These are phyloP conservation scores for Arctium minus DNA, from an alignment of 129 eudicot genomes.

Conservation along the genomic window DNA sequence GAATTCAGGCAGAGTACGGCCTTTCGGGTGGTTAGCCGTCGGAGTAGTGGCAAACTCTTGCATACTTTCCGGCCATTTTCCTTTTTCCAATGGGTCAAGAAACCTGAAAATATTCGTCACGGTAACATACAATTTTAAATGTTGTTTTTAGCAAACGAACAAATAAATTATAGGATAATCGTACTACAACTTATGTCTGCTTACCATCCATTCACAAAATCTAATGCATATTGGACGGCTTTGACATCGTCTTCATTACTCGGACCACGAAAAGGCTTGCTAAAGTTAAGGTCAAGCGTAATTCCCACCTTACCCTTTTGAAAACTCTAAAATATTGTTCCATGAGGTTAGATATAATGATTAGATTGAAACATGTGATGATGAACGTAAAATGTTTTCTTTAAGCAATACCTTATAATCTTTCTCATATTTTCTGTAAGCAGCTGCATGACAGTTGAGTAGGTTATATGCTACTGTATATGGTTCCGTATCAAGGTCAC, in stretches of 20 bases:
- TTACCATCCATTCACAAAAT: conserved; percentile 38
- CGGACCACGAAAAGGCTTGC: conserved; percentile 13
- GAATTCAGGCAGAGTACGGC: conserved; percentile 7
- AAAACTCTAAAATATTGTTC: not conserved
- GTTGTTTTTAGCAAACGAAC: not conserved
- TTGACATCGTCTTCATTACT: not conserved
- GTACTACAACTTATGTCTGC: not conserved
- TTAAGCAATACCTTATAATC: conserved; percentile 8
- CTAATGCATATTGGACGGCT: conserved; percentile 20
- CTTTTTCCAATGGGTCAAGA: conserved; percentile 44
- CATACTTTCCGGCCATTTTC: conserved; percentile 51
- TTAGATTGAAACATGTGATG: no score
- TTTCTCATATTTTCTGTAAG: conserved; percentile 18
- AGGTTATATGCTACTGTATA: conserved; percentile 37
- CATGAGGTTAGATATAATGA: not conserved
- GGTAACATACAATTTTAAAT: not conserved
- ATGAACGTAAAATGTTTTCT: not conserved
- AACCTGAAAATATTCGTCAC: conserved; percentile 26
- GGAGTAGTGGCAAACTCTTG: conserved; percentile 8
- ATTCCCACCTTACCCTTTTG: conserved; percentile 38
- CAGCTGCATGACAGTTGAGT: conserved; percentile 48
- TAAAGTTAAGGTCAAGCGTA: conserved; percentile 9
- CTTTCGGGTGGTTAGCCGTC: conserved; percentile 21
- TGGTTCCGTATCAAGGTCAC: conserved; percentile 40
- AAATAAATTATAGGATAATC: not conserved